Base-by-base conservation (phyloP, 352 stramenopile species). In the Pythium insidiosum region DNA sequence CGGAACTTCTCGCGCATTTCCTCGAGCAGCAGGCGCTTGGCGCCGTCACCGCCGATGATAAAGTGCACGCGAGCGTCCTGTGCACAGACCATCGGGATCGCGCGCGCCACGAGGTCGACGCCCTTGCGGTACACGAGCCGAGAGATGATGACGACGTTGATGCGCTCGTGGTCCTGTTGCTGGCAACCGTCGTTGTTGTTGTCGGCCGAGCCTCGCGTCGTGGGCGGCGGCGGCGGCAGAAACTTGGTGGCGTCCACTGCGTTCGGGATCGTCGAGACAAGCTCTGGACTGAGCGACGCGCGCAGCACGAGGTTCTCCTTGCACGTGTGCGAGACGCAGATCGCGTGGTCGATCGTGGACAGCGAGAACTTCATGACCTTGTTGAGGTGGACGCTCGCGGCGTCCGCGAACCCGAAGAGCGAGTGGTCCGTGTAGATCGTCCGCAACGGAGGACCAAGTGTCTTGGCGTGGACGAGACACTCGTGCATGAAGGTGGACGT, bases 371-470 rank as follows among this genome's bases (percentile, higher is more conserved):
- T 95, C 56, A 98, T 85, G 45, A 87, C 60, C 57, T 97, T 94
- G 55, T 95, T 96, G 12, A 96, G 56, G 47, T 96, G 81, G 26
- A 97, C 79, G 37, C 77, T 95, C 28, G 91, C 93, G 23, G 93
- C 68, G 56, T 98, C 95, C 45, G 93, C 87, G 66, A 98, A 98
- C 30, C 92, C 94, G 78, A 98, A 98, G 35, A 98, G 74, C 43
- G 88, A 98, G 73, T 99, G 95, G 68, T 98, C 93, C 12, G 94
- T 98, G 67, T 98, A 98, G 37, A 98, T 70, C 2, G 75, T 84
- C 39, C 86, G 78, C 40, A 75, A n/a, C n/a, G 52, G 23, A 69
- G 61, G 30, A 84, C 86, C 55, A 98, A 66, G 4, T n/a, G 88
- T 85, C 50, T 95, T 84, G 33, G 93, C 94, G 58, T 98, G 96